Percentiles rank a stretch among this genome's conserved stretches.
phyloP scores from a whole-genome alignment of 192 early-diverging fungal genomes.

The Coemansia sp. region DNA sequence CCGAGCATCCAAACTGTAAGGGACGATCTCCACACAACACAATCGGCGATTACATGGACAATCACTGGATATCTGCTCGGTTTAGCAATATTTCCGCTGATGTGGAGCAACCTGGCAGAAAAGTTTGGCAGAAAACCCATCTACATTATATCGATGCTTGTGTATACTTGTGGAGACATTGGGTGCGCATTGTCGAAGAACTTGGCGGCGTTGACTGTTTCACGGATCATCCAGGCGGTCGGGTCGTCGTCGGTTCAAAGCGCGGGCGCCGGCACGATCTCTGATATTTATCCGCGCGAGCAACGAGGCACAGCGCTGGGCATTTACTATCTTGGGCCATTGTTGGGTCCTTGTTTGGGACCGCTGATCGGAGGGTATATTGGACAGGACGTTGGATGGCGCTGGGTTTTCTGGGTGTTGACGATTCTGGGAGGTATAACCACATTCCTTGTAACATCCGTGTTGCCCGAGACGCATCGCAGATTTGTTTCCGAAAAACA shows the following conservation, averaged over 20 bases:
- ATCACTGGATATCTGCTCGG: constrained; percentile 51
- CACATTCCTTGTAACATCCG: constrained; percentile 33
- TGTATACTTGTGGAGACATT: no score
- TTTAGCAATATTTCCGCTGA: constrained; percentile 54
- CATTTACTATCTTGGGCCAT: constrained; percentile 55
- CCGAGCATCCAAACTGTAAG: constrained; percentile 43
- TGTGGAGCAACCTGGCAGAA: constrained; percentile 60
- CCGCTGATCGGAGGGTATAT: constrained; percentile 59
- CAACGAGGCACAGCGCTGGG: background rate
- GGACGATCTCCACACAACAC: constrained; percentile 44
- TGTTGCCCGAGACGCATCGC: constrained; percentile 15
- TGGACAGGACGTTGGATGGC: constrained; percentile 41
- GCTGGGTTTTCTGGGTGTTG: constrained; percentile 13
- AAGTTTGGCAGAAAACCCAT: constrained; percentile 52
- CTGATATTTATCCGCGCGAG: constrained; percentile 54
- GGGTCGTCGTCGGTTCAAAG: no score
- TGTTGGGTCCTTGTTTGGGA: constrained; percentile 56
- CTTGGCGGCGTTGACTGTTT: no score
- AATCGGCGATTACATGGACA: constrained; percentile 45
- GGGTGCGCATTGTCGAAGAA: no score
- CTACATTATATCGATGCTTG: no score
- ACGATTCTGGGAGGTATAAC: no score
- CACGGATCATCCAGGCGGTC: no score
- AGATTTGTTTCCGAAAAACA: constrained; percentile 26
- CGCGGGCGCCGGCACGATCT: constrained; percentile 25